phyloP scores from a whole-genome alignment of 106 monocot genomes.

The Amphibolis antarctica region DNA sequence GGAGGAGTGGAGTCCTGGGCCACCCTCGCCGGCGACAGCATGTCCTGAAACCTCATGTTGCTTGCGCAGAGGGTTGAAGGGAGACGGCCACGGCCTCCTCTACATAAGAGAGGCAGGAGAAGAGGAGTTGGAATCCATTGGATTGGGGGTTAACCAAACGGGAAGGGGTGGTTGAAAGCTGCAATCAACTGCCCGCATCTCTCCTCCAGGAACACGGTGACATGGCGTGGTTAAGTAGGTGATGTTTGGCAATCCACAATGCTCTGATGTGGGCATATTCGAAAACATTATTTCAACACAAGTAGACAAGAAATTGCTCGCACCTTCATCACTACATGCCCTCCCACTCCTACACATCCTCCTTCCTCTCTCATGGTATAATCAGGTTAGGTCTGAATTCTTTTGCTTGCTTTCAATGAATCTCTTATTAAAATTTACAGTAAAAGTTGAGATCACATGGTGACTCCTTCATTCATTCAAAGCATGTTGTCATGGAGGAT shows the following conservation, averaged over 20 bases:
- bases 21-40: background rate
- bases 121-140: background rate
- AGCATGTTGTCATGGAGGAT: too few species aligned
- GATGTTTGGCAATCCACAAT: background rate
- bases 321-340: too few species aligned
- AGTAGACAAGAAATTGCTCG: too few species aligned
- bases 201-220: background rate
- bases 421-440: too few species aligned
- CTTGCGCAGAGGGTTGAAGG: background rate
- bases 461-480: too few species aligned
- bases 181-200: too few species aligned
- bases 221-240: background rate
- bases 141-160: background rate
- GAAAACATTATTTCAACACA: too few species aligned
- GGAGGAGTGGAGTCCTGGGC: conserved; percentile 1
- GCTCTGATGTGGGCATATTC: background rate
- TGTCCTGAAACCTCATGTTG: conserved; percentile 3
- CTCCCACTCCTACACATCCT: too few species aligned
- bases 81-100: background rate
- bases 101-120: background rate
- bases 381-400: too few species aligned
- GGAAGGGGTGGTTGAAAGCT: background rate
- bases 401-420: too few species aligned
- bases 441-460: too few species aligned
- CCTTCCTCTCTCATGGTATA: too few species aligned